A percentile compares a stretch with the other conserved stretches of the same genome.
phyloP scores from a whole-genome alignment of 202 grass and related monocot genomes.

The Elaeis oleifera region DNA sequence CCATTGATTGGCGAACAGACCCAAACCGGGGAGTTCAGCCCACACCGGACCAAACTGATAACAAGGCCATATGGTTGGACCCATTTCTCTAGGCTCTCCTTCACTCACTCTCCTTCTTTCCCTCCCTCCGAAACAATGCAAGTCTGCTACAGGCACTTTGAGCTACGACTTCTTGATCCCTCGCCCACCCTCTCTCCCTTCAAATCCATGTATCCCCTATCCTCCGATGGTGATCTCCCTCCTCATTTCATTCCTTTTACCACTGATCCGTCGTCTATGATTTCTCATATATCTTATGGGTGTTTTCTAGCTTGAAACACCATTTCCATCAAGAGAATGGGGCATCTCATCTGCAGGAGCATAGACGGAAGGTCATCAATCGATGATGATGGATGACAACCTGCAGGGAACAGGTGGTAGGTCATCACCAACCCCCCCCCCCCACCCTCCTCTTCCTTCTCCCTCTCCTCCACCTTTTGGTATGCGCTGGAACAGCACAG shows the following conservation, averaged over 20 bases:
- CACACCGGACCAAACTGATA: too few species aligned
- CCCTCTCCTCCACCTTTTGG: neutral
- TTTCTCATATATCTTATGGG: too few species aligned
- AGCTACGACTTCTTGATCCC: constrained; percentile 19
- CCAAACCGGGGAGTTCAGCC: too few species aligned
- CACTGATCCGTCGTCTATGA: neutral
- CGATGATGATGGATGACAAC: too few species aligned
- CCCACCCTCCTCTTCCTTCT: neutral
- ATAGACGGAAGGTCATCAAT: constrained; percentile 72
- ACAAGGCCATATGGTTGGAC: too few species aligned
- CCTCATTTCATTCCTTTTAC: neutral
- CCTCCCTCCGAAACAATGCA: constrained; percentile 15
- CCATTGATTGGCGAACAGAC: too few species aligned
- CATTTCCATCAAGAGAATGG: constrained; percentile 40
- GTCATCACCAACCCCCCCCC: too few species aligned
- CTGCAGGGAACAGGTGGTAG: too few species aligned
- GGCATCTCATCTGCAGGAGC: constrained; percentile 71
- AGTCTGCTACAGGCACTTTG: too few species aligned
- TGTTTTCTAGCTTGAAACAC: neutral
- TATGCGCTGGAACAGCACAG: too few species aligned
- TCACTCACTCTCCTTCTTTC: neutral
- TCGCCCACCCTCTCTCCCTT: constrained; percentile 18
- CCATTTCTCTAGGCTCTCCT: too few species aligned
- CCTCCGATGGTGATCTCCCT: constrained; percentile 11
- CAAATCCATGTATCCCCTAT: constrained; percentile 26